A percentile compares a stretch with the other conserved stretches of the same genome.
Evolutionary conservation across 2,329 filamentous ascomycete genomes (phyloP).

Genomic region (Monosporascus sp.): DNA sequence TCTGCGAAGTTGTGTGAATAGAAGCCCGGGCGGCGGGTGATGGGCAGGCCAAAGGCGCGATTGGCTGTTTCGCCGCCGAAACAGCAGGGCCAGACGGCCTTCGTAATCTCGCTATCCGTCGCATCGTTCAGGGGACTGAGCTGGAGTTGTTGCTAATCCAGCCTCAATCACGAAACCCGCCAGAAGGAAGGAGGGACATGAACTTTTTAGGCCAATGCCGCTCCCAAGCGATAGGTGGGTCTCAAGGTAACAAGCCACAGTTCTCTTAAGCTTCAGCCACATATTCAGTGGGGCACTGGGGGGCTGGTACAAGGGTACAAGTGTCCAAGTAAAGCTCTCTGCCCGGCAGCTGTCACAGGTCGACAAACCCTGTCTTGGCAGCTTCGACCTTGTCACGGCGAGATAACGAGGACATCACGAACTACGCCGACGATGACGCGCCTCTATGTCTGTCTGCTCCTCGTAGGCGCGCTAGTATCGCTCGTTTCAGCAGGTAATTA

Average conservation of each 20-base stretch:
- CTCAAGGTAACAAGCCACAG: not conserved
- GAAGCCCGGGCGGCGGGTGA: constrained; percentile 11
- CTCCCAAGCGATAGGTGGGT: not conserved
- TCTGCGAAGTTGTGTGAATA: constrained; percentile 4
- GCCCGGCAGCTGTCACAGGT: not conserved
- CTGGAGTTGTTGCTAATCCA: not conserved
- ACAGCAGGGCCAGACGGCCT: constrained; percentile 16
- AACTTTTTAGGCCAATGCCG: constrained; percentile 1
- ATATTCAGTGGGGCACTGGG: not conserved
- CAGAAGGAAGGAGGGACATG: not conserved
- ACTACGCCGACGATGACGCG: constrained; percentile 17
- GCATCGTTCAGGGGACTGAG: constrained; percentile 16
- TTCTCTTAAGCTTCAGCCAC: constrained; percentile 2
- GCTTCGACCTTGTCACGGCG: not conserved
- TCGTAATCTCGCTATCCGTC: constrained; percentile 23
- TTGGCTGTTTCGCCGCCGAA: constrained; percentile 2
- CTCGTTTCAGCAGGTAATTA: constrained; percentile 26
- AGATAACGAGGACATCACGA: not conserved
- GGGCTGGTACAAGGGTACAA: too few species aligned
- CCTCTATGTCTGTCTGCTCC: constrained; percentile 20
- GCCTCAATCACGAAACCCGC: not conserved
- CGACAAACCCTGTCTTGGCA: not conserved
- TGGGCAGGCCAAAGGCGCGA: constrained; percentile 14
- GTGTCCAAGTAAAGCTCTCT: too few species aligned
- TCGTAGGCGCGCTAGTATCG: constrained; percentile 24